These are phyloP conservation scores for Rubia peregrina DNA, from an alignment of 305 asterid genomes.

Conservation along the genomic window DNA sequence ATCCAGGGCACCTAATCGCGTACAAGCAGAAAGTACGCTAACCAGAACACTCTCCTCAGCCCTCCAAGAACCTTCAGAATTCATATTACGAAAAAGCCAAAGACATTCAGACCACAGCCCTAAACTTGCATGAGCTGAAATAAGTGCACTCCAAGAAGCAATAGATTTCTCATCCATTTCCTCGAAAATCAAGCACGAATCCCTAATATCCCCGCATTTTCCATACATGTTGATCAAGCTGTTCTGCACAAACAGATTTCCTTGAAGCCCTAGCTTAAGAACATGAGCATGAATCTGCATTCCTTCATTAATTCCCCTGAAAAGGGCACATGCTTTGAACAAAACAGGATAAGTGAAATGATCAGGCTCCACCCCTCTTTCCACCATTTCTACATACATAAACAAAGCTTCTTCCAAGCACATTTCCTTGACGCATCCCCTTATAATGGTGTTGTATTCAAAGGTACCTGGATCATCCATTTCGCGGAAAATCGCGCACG, in stretches of 20 bases:
- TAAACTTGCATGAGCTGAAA: conserved; percentile 49
- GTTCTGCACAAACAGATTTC: conserved; percentile 60
- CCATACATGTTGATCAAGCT: conserved; percentile 77
- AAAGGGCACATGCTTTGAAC: conserved; percentile 48
- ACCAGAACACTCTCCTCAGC: conserved; percentile 80
- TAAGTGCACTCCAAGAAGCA: conserved; percentile 85
- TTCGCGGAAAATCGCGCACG: conserved; percentile 51
- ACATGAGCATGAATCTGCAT: conserved; percentile 66
- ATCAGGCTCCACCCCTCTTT: conserved; percentile 45
- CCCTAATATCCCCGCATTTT: conserved; percentile 40
- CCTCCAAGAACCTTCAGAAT: conserved; percentile 35
- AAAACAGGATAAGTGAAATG: conserved; percentile 59
- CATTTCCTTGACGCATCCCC: conserved; percentile 50
- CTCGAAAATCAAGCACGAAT: conserved; percentile 39
- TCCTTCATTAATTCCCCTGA: conserved; percentile 35
- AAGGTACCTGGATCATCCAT: conserved; percentile 52
- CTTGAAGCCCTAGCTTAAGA: conserved; percentile 45
- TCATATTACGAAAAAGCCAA: conserved; percentile 40
- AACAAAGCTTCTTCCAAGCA: conserved; percentile 36
- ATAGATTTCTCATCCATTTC: conserved; percentile 45
- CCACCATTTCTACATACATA: conserved; percentile 52
- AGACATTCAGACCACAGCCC: conserved; percentile 66
- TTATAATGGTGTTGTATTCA: conserved; percentile 60
- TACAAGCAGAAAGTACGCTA: conserved; percentile 64
- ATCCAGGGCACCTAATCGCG: conserved; percentile 51